Conservation (phyloP, 2,329 filamentous ascomycete genomes). For the Rachicladosporium sp. region DNA sequence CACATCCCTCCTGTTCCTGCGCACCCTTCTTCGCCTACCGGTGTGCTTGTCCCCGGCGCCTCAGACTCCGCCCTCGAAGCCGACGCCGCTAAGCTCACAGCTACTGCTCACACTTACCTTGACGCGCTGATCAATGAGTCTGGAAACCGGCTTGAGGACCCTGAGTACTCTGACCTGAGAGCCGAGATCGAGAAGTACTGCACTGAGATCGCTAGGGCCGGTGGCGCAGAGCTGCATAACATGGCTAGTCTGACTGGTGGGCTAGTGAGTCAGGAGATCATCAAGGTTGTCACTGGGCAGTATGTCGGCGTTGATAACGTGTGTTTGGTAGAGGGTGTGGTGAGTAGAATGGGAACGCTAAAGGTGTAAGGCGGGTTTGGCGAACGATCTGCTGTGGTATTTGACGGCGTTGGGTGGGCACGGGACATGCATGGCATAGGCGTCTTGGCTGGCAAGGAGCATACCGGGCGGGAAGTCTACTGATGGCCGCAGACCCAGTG, state of each 20-base stretch:
- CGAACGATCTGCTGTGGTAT: no score
- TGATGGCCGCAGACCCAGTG: no score
- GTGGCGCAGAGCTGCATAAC: slow-evolving; percentile 82
- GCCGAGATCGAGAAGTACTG: slow-evolving; percentile 25
- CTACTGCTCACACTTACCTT: slow-evolving; percentile 31
- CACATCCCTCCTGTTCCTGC: slow-evolving; percentile 13
- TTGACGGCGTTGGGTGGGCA: no score
- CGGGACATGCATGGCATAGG: no score
- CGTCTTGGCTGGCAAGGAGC: no score
- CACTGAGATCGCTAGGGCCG: slow-evolving; percentile 51
- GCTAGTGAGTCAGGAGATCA: slow-evolving; percentile 90
- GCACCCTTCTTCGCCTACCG: slow-evolving; percentile 4
- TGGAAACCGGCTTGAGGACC: slow-evolving; percentile 27
- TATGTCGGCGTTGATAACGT: slow-evolving; percentile 54
- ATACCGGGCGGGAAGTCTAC: no score
- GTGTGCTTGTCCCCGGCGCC: slow-evolving; percentile 26
- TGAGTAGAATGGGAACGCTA: slow-evolving; percentile 34
- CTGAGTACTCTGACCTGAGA: slow-evolving; percentile 28
- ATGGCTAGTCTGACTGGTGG: slow-evolving; percentile 78
- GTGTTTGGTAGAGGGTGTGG: slow-evolving; percentile 50
- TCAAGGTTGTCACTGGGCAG: slow-evolving; percentile 69
- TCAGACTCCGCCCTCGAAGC: slow-evolving; percentile 22
- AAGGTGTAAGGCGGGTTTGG: slow-evolving; percentile 7
- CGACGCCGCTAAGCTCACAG: slow-evolving; percentile 28
- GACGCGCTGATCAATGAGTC: slow-evolving; percentile 32